Evolutionary conservation across 23 red algal species (phyloP), one percentile per base, ranked within the genome.

Genomic region (Chondrus crispus): DNA sequence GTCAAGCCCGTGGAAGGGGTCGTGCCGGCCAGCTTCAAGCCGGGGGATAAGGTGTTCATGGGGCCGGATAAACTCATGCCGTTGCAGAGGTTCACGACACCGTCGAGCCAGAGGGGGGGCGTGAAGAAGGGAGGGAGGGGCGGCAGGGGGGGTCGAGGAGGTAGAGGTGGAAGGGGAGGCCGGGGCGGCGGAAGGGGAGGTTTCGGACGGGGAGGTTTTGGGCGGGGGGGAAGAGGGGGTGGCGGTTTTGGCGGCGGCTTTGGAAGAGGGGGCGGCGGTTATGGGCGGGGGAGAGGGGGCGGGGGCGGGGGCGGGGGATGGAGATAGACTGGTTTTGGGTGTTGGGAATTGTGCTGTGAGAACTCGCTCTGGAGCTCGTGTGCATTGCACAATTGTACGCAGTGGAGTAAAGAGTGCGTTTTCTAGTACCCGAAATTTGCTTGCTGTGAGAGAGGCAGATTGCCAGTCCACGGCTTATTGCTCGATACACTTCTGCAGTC

Each of bases 1-100:
- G 93, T 98, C 3, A 98, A 96, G 85, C 93, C 93, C 13, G 69
- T 91, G 2, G 87, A 85, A 20, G 96, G 96, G 19, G 94, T 96
- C 5, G 82, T 98, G 38, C 55, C 96, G n/a, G 87, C 68, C 16
- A 94, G 90, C 80, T 95, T 98, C 71, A 90, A 87, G 74, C 58
- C 89, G n/a, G 96, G 93, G 29, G 96, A 98, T 55, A 88, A 93
- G 82, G 87, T 95, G 46, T 98, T 81, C 40, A 94, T 98, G 52
- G 87, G 76, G 1, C 69, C 89, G 55, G 89, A 96, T 37, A 96
- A 95, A 63, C 85, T 98, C 19, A 85, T 98, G 51, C 96, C 96
- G 14, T 85, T 95, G 28, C 50, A 87, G 26, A 66, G 91, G 22
- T 98, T 98, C 64, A 80, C 74, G 35, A 40, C 62, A 46, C 87